Evolutionary conservation across 805 yeast species (phyloP).

Genomic region (Candida xiaguanensis): DNA sequence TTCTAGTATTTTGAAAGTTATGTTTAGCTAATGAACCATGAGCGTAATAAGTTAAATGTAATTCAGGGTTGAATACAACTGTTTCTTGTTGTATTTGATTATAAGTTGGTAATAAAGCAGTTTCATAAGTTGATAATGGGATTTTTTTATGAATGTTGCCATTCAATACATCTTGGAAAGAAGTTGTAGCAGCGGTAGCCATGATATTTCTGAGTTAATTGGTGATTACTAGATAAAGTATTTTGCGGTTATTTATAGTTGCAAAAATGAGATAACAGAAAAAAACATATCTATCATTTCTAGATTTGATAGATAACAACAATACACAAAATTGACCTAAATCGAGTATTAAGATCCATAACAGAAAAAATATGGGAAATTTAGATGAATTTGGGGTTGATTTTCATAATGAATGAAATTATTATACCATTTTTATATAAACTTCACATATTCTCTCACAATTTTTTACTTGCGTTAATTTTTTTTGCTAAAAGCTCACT

Average conservation of each 20-base stretch:
- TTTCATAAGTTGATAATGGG: slow-evolving; percentile 27
- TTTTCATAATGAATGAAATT: background rate
- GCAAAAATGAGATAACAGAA: slow-evolving; percentile 2
- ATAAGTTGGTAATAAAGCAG: slow-evolving; percentile 28
- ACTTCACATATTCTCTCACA: no score
- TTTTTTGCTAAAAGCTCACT: no score
- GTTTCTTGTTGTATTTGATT: slow-evolving; percentile 10
- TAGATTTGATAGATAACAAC: slow-evolving; percentile 4
- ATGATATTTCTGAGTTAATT: background rate
- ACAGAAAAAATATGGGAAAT: background rate
- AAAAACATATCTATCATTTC: slow-evolving; percentile 4
- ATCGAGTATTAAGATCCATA: background rate
- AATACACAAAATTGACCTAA: background rate
- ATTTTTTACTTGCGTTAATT: no score
- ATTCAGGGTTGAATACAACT: slow-evolving; percentile 27
- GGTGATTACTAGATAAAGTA: background rate
- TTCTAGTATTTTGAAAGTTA: slow-evolving; percentile 22
- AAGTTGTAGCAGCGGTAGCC: slow-evolving; percentile 6
- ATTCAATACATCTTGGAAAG: slow-evolving; percentile 26
- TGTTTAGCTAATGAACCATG: slow-evolving; percentile 12
- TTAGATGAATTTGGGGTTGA: background rate
- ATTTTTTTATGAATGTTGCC: slow-evolving; percentile 38
- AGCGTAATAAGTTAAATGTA: slow-evolving; percentile 28
- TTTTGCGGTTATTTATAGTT: background rate
- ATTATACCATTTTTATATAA: background rate